phyloP scores from a whole-genome alignment of 352 stramenopile genomes.

The Globisporangium takayamanum region DNA sequence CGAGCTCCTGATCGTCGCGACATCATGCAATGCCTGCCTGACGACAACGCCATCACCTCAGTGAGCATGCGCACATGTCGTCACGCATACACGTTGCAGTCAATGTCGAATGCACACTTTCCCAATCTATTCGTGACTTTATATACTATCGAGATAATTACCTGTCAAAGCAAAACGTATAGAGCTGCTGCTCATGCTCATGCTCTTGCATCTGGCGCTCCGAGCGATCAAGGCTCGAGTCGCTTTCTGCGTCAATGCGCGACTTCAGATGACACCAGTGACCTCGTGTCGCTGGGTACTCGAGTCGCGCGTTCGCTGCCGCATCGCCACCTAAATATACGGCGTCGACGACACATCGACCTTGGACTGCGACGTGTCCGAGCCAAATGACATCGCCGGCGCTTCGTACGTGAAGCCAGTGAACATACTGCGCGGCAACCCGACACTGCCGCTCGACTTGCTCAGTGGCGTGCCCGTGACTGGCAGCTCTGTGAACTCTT shows the following conservation, averaged over 20 bases:
- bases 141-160: too few relatives aligned
- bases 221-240: too few relatives aligned
- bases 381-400: constrained; percentile 75
- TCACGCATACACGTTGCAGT: too few relatives aligned
- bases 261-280: too few relatives aligned
- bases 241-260: too few relatives aligned
- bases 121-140: neutral
- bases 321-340: constrained; percentile 64
- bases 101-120: neutral
- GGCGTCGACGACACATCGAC: constrained; percentile 76
- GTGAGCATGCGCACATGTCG: too few relatives aligned
- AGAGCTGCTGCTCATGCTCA: too few relatives aligned
- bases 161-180: neutral
- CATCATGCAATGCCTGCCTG: too few relatives aligned
- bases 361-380: constrained; percentile 84
- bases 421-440: constrained; percentile 78
- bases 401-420: constrained; percentile 85
- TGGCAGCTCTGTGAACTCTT: constrained; percentile 85
- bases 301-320: neutral
- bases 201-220: too few relatives aligned
- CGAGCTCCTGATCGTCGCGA: too few relatives aligned
- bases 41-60: too few relatives aligned
- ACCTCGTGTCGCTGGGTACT: neutral
- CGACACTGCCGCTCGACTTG: constrained; percentile 49
- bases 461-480: constrained; percentile 76